These are phyloP conservation scores for Epichloe aotearoae DNA, from an alignment of 2,329 filamentous ascomycete genomes.

Conservation along the genomic window DNA sequence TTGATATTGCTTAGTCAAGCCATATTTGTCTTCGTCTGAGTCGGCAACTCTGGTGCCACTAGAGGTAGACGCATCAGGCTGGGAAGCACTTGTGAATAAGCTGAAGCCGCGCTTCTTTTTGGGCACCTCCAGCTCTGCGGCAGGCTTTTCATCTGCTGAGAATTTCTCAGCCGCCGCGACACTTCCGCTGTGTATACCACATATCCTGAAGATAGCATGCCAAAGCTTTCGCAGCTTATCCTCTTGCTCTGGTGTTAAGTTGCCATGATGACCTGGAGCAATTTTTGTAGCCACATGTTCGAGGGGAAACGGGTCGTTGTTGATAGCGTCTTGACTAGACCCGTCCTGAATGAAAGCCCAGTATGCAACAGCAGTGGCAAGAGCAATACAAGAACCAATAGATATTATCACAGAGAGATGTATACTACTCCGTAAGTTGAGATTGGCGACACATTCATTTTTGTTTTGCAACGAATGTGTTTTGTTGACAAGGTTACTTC, in stretches of 20 bases:
- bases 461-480: not conserved
- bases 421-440: not conserved
- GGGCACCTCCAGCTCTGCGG: conserved; percentile 39
- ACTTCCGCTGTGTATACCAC: conserved; percentile 39
- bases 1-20: conserved; percentile 74
- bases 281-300: conserved; percentile 27
- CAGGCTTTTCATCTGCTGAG: not conserved
- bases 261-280: conserved; percentile 65
- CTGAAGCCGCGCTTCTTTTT: conserved; percentile 58
- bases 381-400: conserved; percentile 2
- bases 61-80: conserved; percentile 17
- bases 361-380: conserved; percentile 3
- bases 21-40: conserved; percentile 76
- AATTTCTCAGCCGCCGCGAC: conserved; percentile 11
- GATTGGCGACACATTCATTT: not conserved
- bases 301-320: not conserved
- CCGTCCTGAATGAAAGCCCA: not conserved
- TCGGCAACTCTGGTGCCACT: conserved; percentile 23
- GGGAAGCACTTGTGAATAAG: conserved; percentile 47
- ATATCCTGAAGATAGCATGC: conserved; percentile 61
- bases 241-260: conserved; percentile 80
- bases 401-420: not conserved
- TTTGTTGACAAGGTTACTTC: not conserved
- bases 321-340: not conserved
- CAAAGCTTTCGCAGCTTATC: conserved; percentile 81